Evolutionary conservation across 2,329 filamentous ascomycete species (phyloP).

Genomic region (Paracoccidioides lutzii): DNA sequence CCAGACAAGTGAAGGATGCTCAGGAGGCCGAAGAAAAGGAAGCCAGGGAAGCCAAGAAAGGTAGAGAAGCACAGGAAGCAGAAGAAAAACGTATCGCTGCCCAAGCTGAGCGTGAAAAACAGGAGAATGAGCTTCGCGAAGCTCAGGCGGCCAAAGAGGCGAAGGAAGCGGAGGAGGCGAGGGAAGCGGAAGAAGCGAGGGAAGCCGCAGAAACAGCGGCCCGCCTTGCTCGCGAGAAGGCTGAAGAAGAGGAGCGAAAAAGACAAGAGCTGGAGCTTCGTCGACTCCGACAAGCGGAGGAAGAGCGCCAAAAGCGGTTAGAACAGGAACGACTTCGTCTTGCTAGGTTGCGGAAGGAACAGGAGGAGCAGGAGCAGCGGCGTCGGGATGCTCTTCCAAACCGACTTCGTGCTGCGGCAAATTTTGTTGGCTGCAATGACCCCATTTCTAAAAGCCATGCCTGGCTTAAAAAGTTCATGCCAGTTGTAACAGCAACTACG

Average conservation of each 20-base stretch:
- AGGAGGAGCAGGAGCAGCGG: conserved; percentile 34
- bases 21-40: background rate
- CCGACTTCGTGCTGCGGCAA: conserved; percentile 32
- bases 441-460: conserved; percentile 28
- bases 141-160: conserved; percentile 13
- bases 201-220: conserved; percentile 21
- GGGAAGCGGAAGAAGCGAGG: conserved; percentile 20
- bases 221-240: conserved; percentile 27
- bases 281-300: conserved; percentile 33
- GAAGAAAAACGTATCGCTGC: conserved; percentile 5
- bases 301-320: conserved; percentile 31
- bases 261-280: conserved; percentile 31
- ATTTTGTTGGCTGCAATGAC: conserved; percentile 33
- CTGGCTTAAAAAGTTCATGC: conserved; percentile 36
- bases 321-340: conserved; percentile 32
- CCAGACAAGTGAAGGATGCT: conserved; percentile 3
- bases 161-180: conserved; percentile 20
- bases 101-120: conserved; percentile 10
- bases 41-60: conserved; percentile 8
- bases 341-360: conserved; percentile 32
- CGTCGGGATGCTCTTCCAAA: conserved; percentile 35
- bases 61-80: conserved; percentile 5
- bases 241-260: conserved; percentile 23
- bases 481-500: conserved; percentile 33
- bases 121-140: conserved; percentile 9